Percentiles rank a stretch among this genome's conserved stretches.
Conservation (phyloP, 2,329 filamentous ascomycete species). For the Colletotrichum camelliae region DNA sequence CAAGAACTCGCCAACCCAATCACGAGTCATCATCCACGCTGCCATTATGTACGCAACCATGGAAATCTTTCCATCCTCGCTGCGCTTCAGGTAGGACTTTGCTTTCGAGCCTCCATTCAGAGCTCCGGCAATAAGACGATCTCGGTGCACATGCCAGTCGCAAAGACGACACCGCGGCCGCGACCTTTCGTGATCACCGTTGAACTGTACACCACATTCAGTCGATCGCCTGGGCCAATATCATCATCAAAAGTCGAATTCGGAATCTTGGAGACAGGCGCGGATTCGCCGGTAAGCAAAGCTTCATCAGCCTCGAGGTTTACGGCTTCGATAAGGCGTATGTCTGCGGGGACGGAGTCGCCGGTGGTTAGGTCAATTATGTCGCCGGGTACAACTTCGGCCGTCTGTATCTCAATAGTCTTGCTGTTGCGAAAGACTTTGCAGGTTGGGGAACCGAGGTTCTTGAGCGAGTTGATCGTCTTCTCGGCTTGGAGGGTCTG, state of each 20-base stretch:
- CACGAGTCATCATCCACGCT: conserved; percentile 41
- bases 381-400: conserved; percentile 62
- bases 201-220: conserved; percentile 68
- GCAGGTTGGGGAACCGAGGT: conserved; percentile 48
- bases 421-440: conserved; percentile 48
- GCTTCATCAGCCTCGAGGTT: conserved; percentile 74
- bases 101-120: conserved; percentile 41
- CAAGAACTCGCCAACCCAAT: conserved; percentile 51
- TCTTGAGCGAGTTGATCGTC: conserved; percentile 53
- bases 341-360: conserved; percentile 66
- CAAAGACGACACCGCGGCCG: conserved; percentile 64
- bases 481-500: conserved; percentile 54
- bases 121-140: conserved; percentile 62
- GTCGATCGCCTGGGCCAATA: conserved; percentile 59
- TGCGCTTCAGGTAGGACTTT: conserved; percentile 43
- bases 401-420: conserved; percentile 40
- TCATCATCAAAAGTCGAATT: conserved; percentile 45
- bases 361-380: conserved; percentile 59
- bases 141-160: conserved; percentile 66
- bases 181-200: conserved; percentile 67
- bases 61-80: conserved; percentile 44
- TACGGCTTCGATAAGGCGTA: conserved; percentile 62
- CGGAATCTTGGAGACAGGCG: conserved; percentile 62
- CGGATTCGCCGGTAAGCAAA: conserved; percentile 67
- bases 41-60: conserved; percentile 33